phyloP scores from a whole-genome alignment of 2,329 filamentous ascomycete species.

The Trichoderma sp. region DNA sequence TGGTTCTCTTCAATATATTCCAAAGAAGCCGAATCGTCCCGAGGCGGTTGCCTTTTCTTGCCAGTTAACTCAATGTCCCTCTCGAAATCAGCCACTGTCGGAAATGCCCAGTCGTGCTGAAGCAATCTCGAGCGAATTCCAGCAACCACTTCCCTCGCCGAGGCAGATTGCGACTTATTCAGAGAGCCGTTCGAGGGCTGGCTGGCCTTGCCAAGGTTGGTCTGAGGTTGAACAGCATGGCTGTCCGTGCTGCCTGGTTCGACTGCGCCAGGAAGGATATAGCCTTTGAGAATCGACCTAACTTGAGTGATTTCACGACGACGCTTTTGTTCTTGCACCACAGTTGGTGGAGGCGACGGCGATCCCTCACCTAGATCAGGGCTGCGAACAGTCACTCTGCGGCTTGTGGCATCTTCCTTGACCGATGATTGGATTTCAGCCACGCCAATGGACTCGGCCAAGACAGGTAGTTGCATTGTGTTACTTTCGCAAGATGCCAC shows the following conservation, averaged over 20 bases:
- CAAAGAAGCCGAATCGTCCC: background rate
- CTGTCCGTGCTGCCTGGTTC: background rate
- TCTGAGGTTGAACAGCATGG: background rate
- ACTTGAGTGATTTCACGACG: constrained; percentile 31
- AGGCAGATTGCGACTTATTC: background rate
- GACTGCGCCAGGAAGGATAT: background rate
- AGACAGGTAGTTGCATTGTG: background rate
- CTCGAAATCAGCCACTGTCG: constrained; percentile 29
- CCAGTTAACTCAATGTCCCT: constrained; percentile 15
- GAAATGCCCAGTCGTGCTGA: constrained; percentile 23
- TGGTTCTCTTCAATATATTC: background rate
- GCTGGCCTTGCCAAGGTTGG: constrained; percentile 27
- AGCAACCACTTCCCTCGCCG: constrained; percentile 26
- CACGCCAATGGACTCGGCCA: background rate
- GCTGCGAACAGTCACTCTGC: constrained; percentile 35
- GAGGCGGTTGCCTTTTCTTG: background rate
- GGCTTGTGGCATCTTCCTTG: constrained; percentile 21
- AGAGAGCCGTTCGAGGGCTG: constrained; percentile 23
- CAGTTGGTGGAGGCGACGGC: constrained; percentile 30
- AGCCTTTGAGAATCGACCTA: constrained; percentile 36
- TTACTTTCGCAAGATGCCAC: background rate
- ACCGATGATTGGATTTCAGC: background rate
- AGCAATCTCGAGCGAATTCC: constrained; percentile 30
- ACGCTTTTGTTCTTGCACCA: constrained; percentile 37
- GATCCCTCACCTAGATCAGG: constrained; percentile 26